Percentiles rank a stretch among this genome's conserved stretches.
These are phyloP conservation scores for Neonothopanus nambi DNA, from an alignment of 1,284 basidiomycete species.

Conservation along the genomic window DNA sequence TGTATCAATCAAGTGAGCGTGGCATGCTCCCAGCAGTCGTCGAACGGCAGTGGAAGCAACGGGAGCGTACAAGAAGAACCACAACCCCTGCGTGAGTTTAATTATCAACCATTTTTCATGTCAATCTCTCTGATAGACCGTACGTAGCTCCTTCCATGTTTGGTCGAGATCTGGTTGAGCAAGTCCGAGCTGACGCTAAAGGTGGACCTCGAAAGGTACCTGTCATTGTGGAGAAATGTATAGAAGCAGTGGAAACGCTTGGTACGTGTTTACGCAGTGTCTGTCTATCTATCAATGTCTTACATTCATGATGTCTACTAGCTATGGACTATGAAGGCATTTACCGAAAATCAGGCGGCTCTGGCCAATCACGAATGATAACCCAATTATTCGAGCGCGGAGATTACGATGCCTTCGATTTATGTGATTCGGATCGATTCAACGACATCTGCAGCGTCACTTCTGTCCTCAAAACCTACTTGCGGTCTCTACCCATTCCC, in stretches of 20 bases:
- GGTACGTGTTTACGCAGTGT: slow-evolving; percentile 50
- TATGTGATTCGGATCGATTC: slow-evolving; percentile 86
- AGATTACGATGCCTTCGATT: slow-evolving; percentile 85
- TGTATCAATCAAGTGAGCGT: slow-evolving; percentile 63
- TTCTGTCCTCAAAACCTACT: slow-evolving; percentile 96
- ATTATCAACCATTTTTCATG: slow-evolving; percentile 1
- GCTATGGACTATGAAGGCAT: slow-evolving; percentile 94
- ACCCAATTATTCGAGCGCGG: slow-evolving; percentile 95
- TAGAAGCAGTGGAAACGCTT: slow-evolving; percentile 84
- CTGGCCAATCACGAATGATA: slow-evolving; percentile 89
- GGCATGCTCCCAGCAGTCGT: slow-evolving; percentile 53
- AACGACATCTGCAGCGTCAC: slow-evolving; percentile 98
- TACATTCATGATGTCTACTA: slow-evolving; percentile 26
- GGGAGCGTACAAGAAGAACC: slow-evolving; percentile 37
- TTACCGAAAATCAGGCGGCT: slow-evolving; percentile 96
- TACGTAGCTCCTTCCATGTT: slow-evolving; percentile 83
- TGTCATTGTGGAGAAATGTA: slow-evolving; percentile 93
- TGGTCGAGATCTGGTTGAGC: slow-evolving; percentile 84
- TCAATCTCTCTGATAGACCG: slow-evolving; percentile 12
- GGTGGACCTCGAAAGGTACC: slow-evolving; percentile 71
- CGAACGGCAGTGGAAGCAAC: slow-evolving; percentile 16
- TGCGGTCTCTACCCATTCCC: slow-evolving; percentile 89
- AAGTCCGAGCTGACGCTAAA: slow-evolving; percentile 74
- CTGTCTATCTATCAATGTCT: not conserved
- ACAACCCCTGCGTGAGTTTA: slow-evolving; percentile 53